Evolutionary conservation across 805 yeast species (phyloP).

Genomic region (Metschnikowia noctiluminum): DNA sequence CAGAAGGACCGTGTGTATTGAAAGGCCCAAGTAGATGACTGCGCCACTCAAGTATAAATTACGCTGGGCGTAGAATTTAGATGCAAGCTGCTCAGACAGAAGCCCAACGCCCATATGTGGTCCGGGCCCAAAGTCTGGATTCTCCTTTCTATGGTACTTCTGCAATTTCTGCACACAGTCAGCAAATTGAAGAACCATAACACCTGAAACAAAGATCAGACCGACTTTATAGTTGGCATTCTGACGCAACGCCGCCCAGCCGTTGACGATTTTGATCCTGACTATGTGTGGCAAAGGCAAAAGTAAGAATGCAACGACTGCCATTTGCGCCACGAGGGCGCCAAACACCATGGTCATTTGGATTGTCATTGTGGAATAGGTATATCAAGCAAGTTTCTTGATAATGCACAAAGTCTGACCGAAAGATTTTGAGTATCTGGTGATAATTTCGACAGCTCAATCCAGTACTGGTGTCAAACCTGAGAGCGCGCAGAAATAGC

Average conservation of each 20-base stretch:
- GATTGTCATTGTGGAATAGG: conserved; percentile 31
- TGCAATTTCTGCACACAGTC: conserved; percentile 51
- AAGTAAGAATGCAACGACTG: conserved; percentile 42
- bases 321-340: conserved; percentile 52
- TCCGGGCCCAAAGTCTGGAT: conserved; percentile 20
- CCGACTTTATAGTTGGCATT: conserved; percentile 46
- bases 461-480: no score
- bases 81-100: conserved; percentile 51
- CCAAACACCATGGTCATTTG: conserved; percentile 48
- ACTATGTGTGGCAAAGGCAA: conserved; percentile 53
- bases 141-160: conserved; percentile 19
- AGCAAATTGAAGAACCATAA: conserved; percentile 48
- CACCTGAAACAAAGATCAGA: conserved; percentile 34
- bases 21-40: conserved; percentile 51
- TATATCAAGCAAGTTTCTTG: no score
- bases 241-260: conserved; percentile 31
- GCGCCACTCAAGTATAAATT: conserved; percentile 63
- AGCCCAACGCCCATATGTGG: conserved; percentile 19
- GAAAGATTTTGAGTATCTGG: not conserved
- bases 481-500: not conserved
- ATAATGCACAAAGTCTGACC: no score
- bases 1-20: conserved; percentile 52
- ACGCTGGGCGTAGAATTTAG: conserved; percentile 61
- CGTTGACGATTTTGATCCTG: conserved; percentile 41
- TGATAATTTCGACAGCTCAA: not conserved